phyloP scores from a whole-genome alignment of 2,329 filamentous ascomycete genomes.

The Neofusicoccum umdonicola region DNA sequence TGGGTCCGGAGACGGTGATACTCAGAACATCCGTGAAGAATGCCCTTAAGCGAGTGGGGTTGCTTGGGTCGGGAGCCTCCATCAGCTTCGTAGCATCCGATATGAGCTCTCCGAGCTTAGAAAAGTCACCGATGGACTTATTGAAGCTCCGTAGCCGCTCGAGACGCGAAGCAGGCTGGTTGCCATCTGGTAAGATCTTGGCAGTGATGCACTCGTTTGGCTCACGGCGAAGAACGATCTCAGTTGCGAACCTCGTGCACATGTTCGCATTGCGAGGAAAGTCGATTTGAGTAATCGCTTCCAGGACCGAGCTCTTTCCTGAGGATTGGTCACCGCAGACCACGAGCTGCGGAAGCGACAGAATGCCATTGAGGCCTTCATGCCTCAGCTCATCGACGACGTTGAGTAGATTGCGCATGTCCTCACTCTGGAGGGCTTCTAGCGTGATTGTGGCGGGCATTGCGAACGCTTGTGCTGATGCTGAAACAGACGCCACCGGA shows the following conservation, averaged over 20 bases:
- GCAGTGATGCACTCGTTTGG: constrained; percentile 26
- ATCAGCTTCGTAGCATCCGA: background rate
- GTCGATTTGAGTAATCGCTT: constrained; percentile 39
- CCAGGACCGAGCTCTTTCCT: constrained; percentile 68
- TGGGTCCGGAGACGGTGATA: constrained; percentile 25
- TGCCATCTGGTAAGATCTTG: constrained; percentile 29
- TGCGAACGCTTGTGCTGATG: too few species aligned
- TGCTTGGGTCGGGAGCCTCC: constrained; percentile 28
- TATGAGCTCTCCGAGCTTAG: background rate
- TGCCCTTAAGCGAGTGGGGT: constrained; percentile 41
- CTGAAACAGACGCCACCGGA: too few species aligned
- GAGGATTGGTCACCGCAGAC: constrained; percentile 82
- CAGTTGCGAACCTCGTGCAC: constrained; percentile 47
- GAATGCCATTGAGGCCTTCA: background rate
- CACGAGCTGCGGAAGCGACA: constrained; percentile 59
- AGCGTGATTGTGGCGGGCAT: background rate
- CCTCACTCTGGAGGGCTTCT: background rate
- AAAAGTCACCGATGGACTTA: background rate
- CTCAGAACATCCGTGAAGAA: constrained; percentile 28
- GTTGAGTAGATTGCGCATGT: background rate
- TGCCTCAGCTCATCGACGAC: background rate
- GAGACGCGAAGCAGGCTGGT: background rate
- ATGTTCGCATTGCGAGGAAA: constrained; percentile 40
- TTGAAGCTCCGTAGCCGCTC: too few species aligned
- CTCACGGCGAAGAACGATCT: constrained; percentile 44